Evolutionary conservation across 805 yeast genomes (phyloP), one percentile per base, ranked within the genome.

Genomic region (Candida quercuum): DNA sequence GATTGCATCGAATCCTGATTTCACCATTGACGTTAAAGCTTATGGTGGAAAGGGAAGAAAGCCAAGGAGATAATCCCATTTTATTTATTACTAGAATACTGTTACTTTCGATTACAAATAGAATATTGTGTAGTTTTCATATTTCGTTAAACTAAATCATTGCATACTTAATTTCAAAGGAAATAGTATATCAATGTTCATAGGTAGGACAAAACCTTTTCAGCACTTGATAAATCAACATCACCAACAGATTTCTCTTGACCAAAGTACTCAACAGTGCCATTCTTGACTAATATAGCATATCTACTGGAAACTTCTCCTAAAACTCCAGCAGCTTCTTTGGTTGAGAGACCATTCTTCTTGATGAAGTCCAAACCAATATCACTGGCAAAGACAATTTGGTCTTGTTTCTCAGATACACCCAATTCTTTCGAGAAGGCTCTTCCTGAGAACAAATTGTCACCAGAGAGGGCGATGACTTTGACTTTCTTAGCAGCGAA

Each of bases 361-460:
- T 62, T 63, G 46, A 83, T 67, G 56, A 83, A 76, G 36, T 60
- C 59, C 39, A 76, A 75, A 39, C 69, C 69, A 30, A 82, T 75
- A 59, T 84, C 93, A 45, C 78, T 61, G 40, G 74, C 86, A 53
- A 82, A 81, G 49, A 74, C 56, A 21, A 75, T 59, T 52, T 63
- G 57, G 15, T 47, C 47, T 25, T 54, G 54, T 42, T 58, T 40
- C 38, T 52, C 56, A 33, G 42, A 47, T 26, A 59, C 63, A 38
- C 54, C 57, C 38, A 61, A 48, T 17, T 38, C 38, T 52, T 60
- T 60, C 37, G 65, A 80, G 85, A 86, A 81, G 3, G 84, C 85
- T 33, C 72, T 64, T 52, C 69, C 61, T 26, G 82, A 85, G 54
- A 81, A 78, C n/a, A 86, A 77, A 51, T 81, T 85, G 58, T 81